Conservation (phyloP, 331 rosid species). For the Phaseolus coccineus region DNA sequence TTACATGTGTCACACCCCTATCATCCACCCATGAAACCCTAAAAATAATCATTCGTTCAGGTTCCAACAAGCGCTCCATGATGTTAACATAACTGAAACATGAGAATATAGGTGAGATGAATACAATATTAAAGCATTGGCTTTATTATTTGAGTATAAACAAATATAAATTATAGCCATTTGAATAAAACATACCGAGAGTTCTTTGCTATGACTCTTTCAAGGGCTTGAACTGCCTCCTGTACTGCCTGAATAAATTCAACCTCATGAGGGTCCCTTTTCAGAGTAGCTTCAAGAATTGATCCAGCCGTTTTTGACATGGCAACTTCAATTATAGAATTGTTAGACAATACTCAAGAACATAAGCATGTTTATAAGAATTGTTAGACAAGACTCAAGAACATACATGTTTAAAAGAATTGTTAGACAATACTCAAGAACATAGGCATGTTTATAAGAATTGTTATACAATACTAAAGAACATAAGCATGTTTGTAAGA, state of each 20-base stretch:
- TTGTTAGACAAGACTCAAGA: conserved; percentile 37
- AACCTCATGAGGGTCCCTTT: conserved; percentile 95
- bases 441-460: conserved; percentile 41
- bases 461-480: conserved; percentile 48
- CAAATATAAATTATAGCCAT: conserved; percentile 24
- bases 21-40: conserved; percentile 99
- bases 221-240: conserved; percentile 93
- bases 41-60: conserved; percentile 92
- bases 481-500: conserved; percentile 24
- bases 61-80: conserved; percentile 99
- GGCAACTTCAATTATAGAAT: conserved; percentile 73
- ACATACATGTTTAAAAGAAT: conserved; percentile 41
- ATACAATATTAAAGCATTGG: conserved; percentile 40
- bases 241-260: conserved; percentile 97
- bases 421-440: conserved; percentile 48
- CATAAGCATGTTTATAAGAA: conserved; percentile 25
- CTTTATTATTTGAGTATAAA: conserved; percentile 20
- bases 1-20: conserved; percentile 92
- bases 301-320: conserved; percentile 99
- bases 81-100: conserved; percentile 91
- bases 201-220: conserved; percentile 97
- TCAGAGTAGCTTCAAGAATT: conserved; percentile 91
- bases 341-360: conserved; percentile 48
- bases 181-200: conserved; percentile 76
- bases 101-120: conserved; percentile 31